These are phyloP conservation scores for Lasiodiplodia sp. DNA, from an alignment of 2,329 filamentous ascomycete genomes.

Conservation along the genomic window DNA sequence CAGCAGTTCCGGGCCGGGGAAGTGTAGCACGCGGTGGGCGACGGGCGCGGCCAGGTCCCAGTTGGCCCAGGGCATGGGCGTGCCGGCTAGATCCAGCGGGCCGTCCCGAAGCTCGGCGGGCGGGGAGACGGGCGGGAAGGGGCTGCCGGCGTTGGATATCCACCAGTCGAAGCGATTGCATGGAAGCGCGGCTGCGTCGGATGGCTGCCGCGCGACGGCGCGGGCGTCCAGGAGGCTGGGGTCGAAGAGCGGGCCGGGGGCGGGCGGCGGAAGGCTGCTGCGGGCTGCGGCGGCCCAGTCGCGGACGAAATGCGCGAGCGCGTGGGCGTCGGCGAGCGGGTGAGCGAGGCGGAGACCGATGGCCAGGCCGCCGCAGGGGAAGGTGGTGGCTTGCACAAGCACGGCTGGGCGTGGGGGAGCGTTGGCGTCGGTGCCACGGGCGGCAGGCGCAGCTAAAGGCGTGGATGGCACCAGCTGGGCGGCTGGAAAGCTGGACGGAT, in stretches of 20 bases:
- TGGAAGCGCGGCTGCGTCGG: too few species aligned
- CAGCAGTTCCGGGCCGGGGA: slow-evolving; percentile 46
- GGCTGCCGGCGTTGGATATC: slow-evolving; percentile 35
- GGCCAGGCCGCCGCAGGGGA: slow-evolving; percentile 52
- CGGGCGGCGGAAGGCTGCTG: slow-evolving; percentile 23
- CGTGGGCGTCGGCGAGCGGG: slow-evolving; percentile 54
- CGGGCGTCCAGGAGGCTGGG: slow-evolving; percentile 49
- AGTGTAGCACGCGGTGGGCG: slow-evolving; percentile 46
- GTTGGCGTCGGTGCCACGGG: not conserved
- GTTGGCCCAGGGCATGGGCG: slow-evolving; percentile 51
- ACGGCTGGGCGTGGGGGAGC: slow-evolving; percentile 26
- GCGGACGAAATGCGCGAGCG: slow-evolving; percentile 54
- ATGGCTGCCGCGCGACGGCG: too few species aligned
- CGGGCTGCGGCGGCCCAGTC: slow-evolving; percentile 49
- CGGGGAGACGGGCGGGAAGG: slow-evolving; percentile 23
- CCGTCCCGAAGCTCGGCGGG: slow-evolving; percentile 34
- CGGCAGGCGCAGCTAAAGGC: not conserved
- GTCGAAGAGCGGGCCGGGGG: slow-evolving; percentile 48
- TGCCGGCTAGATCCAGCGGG: slow-evolving; percentile 39
- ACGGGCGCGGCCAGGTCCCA: slow-evolving; percentile 51
- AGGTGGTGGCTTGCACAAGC: slow-evolving; percentile 51
- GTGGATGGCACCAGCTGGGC: not conserved
- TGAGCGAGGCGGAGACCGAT: slow-evolving; percentile 55
- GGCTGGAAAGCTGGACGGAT: too few species aligned
- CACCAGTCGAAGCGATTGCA: slow-evolving; percentile 60